Base-by-base conservation (phyloP, 352 stramenopile species). In the Phytophthora sp. region DNA sequence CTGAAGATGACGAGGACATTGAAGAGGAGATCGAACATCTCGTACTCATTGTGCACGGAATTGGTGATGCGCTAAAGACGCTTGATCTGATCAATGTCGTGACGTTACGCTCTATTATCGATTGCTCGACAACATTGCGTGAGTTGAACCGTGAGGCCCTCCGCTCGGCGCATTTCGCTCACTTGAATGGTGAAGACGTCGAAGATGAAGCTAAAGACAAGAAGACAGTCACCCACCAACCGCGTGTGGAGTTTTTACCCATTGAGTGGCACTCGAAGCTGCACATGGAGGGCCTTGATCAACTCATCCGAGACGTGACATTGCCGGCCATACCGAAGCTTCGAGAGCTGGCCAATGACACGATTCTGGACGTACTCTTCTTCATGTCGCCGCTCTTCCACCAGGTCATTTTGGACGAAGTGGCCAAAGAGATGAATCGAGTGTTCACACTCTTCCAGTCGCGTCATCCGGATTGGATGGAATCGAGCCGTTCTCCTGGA, bases 381-480 rank as follows among this genome's bases (percentile, higher is more conserved):
- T 98, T 97, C 72, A 97, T 98, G 91, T 96, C 84, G 49, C 89
- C 90, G 20, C 78, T 93, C 41, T 96, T 97, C 58, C 92, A 98
- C 55, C 89, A 97, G 61, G 82, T 96, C 20, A 98, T 98, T 55
- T 61, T 97, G 47, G 83, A 96, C 44, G 87, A 97, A 71, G 91
- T 97, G n/a, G 82, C 87, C 1, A 88, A 77, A 50, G 91, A 98
- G 62, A 94, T 97, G 89, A 97, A 98, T 58, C 80, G 91, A 45
- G 88, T 98, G 15, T 87, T 93, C 36, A 36, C 46, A 18, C 51
- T 94, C 46, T 97, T 96, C 59, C 75, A 86, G 50, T 75, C 82
- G 21, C 82, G 86, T 1, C 79, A 92, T 30, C 60, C 71, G 38
- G 76, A 74, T 11, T 91, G 82, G 85, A 55, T 63, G 57, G 57